phyloP scores from a whole-genome alignment of 306 rosid species.

The Fagus sylvatica region DNA sequence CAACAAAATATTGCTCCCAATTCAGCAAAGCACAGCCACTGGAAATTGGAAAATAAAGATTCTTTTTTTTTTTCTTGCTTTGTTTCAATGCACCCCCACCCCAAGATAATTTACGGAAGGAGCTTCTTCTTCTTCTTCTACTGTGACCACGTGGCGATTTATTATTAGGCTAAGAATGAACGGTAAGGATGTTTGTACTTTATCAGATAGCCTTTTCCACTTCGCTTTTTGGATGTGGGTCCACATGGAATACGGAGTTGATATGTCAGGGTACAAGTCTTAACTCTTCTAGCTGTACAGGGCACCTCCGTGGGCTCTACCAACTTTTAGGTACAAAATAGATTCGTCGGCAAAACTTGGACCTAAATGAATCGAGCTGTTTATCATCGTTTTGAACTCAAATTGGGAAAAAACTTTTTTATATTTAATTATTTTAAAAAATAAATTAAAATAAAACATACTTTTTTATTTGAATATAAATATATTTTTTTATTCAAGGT shows the following conservation, averaged over 20 bases:
- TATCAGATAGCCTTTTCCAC: constrained; percentile 15
- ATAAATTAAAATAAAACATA: too few relatives aligned
- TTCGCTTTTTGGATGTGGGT: constrained; percentile 32
- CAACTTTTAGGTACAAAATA: constrained; percentile 5
- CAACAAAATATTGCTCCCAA: not conserved
- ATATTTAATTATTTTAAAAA: too few relatives aligned
- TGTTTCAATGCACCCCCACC: too few relatives aligned
- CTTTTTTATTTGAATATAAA: too few relatives aligned
- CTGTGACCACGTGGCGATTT: not conserved
- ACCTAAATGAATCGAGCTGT: too few relatives aligned
- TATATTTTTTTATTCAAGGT: too few relatives aligned
- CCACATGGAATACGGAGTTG: not conserved
- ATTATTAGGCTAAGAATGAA: not conserved
- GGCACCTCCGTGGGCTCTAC: not conserved
- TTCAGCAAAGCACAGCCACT: constrained; percentile 24
- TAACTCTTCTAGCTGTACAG: constrained; percentile 5
- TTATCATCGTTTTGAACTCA: too few relatives aligned
- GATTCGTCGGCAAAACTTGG: too few relatives aligned
- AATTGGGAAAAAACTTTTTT: too few relatives aligned
- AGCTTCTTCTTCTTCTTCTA: not conserved
- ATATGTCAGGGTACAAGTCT: constrained; percentile 8
- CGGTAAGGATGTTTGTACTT: constrained; percentile 19
- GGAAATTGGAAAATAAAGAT: constrained; percentile 1
- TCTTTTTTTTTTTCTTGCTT: not conserved
- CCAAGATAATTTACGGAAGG: too few relatives aligned